These are phyloP conservation scores for Sarcodon sp. DNA, from an alignment of 768 basidiomycete species.

Conservation along the genomic window DNA sequence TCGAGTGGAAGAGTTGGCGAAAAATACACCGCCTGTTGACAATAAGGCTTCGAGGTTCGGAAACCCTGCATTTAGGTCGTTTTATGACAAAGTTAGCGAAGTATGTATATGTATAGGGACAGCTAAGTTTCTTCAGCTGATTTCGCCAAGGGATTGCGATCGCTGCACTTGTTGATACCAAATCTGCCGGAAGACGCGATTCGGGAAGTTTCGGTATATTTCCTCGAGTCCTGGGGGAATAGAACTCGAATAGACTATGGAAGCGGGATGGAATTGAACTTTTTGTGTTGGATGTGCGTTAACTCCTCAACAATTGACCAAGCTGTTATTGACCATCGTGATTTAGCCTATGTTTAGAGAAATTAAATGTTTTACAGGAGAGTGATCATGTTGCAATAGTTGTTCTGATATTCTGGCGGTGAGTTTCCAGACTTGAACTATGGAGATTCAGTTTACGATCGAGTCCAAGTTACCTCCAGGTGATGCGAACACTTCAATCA, in stretches of 20 bases:
- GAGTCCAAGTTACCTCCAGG: constrained; percentile 46
- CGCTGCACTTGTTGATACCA: constrained; percentile 46
- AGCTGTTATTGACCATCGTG: background rate
- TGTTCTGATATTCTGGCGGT: constrained; percentile 84
- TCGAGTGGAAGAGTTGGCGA: constrained; percentile 49
- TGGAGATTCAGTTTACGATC: background rate
- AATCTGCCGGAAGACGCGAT: constrained; percentile 44
- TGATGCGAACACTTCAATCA: constrained; percentile 82
- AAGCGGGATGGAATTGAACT: constrained; percentile 99
- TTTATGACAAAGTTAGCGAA: constrained; percentile 73
- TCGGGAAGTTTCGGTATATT: constrained; percentile 67
- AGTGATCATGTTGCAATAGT: constrained; percentile 69
- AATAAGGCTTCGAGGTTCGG: constrained; percentile 90
- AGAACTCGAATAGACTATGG: constrained; percentile 91
- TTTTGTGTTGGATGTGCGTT: constrained; percentile 89
- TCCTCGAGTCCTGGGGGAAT: constrained; percentile 86
- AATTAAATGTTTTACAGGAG: constrained; percentile 47
- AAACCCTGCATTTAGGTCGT: constrained; percentile 90
- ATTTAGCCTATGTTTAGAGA: constrained; percentile 66
- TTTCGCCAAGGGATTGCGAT: constrained; percentile 26
- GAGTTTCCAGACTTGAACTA: constrained; percentile 4
- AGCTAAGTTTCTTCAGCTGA: background rate
- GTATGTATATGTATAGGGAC: constrained; percentile 20
- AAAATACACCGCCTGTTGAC: constrained; percentile 72
- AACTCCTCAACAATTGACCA: background rate